Base-by-base conservation (phyloP, 164 flowering plant genomes). In the Umbellularia californica region DNA sequence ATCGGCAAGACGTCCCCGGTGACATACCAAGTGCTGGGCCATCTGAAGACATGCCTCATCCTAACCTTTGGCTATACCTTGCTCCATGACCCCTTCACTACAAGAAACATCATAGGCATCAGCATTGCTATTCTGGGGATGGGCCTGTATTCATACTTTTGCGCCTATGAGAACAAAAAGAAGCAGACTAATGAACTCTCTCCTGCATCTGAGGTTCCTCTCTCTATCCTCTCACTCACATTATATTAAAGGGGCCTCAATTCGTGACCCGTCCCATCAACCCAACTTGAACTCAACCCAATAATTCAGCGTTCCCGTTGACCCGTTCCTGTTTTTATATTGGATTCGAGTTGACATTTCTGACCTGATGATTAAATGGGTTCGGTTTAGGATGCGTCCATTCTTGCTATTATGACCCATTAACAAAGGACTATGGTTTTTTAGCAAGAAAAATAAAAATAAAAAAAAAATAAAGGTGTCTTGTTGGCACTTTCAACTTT, bases 1-100 rank as follows among this genome's bases (percentile, higher is more conserved):
- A 89, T 95, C 4, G 99, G 99, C 3, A 95, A 95, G 85, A 95
- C 99, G 50, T 95, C 99, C 0, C 98, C 99, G 0, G 99, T 95
- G 5, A 95, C 99, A 55, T 95, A 95, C 64, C 99, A 95, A 83
- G 99, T 95, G 65, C 84, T 95, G 1, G 99, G 99, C n/a, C 99
- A 95, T 74, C 88, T 95, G 17, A 95, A 95, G 81, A 95, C 98
- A 50, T 95, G 99, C 78, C 89, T 95, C 50, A 93, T 95, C 51
- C 96, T 95, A 24, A 86, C 79, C 51, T 93, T 95, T 71, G 99
- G 99, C 65, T 95, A 95, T 55, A 93, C 98, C 0, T 76, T 95
- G n/a, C 76, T 95, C 9, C 98, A 90, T 79, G 98, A 95, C 72
- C 99, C 97, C 69, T 93, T 95, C 83, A 95, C 97, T 3, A 68